These are phyloP conservation scores for Fusarium nelsonii DNA, from an alignment of 2,329 filamentous ascomycete species.

Conservation along the genomic window DNA sequence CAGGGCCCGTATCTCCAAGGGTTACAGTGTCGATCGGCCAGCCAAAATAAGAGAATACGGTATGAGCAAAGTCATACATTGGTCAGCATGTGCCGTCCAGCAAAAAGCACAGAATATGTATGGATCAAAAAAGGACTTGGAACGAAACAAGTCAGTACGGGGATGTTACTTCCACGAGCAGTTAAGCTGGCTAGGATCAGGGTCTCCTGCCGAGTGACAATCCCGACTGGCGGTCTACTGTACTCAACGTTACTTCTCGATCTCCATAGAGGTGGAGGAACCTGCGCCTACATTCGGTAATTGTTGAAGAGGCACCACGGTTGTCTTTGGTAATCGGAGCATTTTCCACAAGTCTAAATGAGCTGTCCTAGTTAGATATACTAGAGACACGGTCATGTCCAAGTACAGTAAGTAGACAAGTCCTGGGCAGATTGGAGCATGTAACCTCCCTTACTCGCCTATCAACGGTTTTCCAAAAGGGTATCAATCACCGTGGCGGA, in stretches of 20 bases:
- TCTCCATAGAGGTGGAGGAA: constrained; percentile 29
- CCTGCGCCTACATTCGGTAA: constrained; percentile 27
- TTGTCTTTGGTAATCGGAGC: constrained; percentile 27
- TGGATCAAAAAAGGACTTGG: constrained; percentile 21
- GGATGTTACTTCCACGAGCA: constrained; percentile 7
- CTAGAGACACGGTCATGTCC: constrained; percentile 16
- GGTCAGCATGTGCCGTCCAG: constrained; percentile 31
- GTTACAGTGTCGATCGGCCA: constrained; percentile 27
- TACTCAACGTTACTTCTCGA: constrained; percentile 23
- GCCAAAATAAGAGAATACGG: constrained; percentile 25
- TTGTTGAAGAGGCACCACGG: constrained; percentile 18
- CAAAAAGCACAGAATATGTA: constrained; percentile 9
- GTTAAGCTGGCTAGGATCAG: constrained; percentile 27
- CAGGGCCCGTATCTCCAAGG: constrained; percentile 29
- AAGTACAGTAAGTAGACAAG: constrained; percentile 3
- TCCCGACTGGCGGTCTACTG: constrained; percentile 40
- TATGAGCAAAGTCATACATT: constrained; percentile 32
- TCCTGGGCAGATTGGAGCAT: constrained; percentile 5
- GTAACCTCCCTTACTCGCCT: background rate
- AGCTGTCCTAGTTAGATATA: constrained; percentile 4
- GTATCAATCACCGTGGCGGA: constrained; percentile 13
- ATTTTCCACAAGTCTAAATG: constrained; percentile 26
- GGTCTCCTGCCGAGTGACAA: constrained; percentile 37
- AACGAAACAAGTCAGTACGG: constrained; percentile 19
- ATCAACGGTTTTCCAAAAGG: constrained; percentile 16